Base-by-base conservation (phyloP, 1,284 basidiomycete genomes). In the Puccinia polysora region DNA sequence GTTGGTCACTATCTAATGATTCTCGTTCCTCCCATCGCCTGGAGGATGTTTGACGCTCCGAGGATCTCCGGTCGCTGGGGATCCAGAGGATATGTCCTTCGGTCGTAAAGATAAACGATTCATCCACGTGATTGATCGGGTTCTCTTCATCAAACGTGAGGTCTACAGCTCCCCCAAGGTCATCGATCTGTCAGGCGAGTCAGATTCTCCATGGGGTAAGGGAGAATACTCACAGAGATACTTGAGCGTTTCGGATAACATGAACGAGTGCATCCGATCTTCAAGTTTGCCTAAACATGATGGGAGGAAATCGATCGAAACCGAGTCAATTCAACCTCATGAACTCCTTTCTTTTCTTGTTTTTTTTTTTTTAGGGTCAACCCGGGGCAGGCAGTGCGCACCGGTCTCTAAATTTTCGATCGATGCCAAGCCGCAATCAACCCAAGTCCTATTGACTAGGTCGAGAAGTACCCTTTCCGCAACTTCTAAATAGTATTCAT, bases 231-330 rank as follows among this genome's bases (percentile, higher is more conserved):
- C 74, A 89, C 91, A 83, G 92, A 94, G 60, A 94, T 82, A 0
- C 91, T 93, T 81, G 93, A 92, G 2, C 28, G 56, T 56, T 63
- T 77, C 77, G 34, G 90, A 93, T 23, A 95, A 83, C 8, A 87
- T 86, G 79, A 95, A 95, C 1, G 89, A 92, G 80, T 95, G 91
- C 92, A 95, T 95, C 72, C 92, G 84, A 78, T 95, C 90, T 75
- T 91, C 90, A 25, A 85, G 85, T 76, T 85, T 50, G 8, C 69
- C 69, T 72, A 47, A 25, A 50, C 0, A 30, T 12, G 1, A 45
- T n/a, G n/a, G n/a, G n/a, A n/a, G n/a, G n/a, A n/a, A n/a, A n/a
- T n/a, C n/a, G n/a, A n/a, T n/a, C n/a, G n/a, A n/a, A n/a, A n/a
- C n/a, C n/a, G n/a, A n/a, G n/a, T n/a, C n/a, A n/a, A n/a, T n/a